Conservation (phyloP, 1,284 basidiomycete genomes). For the Malassezia equina region DNA sequence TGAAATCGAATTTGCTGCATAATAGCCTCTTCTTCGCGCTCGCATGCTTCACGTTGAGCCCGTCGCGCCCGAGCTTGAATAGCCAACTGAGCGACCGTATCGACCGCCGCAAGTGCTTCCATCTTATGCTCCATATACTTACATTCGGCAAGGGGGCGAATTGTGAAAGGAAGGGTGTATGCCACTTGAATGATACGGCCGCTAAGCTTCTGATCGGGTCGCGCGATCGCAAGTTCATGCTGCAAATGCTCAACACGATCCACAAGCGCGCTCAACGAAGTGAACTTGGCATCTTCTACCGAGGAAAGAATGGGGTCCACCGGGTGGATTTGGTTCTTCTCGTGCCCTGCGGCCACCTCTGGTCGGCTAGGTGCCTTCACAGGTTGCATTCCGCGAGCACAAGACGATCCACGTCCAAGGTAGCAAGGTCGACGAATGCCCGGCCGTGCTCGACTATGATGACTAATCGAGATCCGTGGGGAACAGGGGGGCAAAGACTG, state of each 20-base stretch:
- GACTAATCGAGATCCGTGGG: slow-evolving; percentile 24
- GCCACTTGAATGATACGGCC: slow-evolving; percentile 46
- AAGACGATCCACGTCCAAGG: background rate
- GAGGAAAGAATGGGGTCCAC: background rate
- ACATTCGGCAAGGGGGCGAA: slow-evolving; percentile 33
- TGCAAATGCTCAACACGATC: slow-evolving; percentile 31
- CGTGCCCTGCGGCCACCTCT: background rate
- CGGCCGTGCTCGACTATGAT: slow-evolving; percentile 5
- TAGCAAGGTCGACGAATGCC: background rate
- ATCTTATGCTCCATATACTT: slow-evolving; percentile 35
- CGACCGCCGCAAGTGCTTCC: slow-evolving; percentile 32
- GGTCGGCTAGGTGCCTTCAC: background rate
- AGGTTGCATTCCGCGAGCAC: background rate
- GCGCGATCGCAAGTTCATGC: slow-evolving; percentile 36
- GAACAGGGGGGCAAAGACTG: slow-evolving; percentile 35
- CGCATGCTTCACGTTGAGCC: slow-evolving; percentile 13
- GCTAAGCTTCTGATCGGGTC: slow-evolving; percentile 32
- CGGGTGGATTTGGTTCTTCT: background rate
- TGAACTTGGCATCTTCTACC: background rate
- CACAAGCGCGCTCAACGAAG: slow-evolving; percentile 18
- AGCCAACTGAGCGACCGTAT: slow-evolving; percentile 39
- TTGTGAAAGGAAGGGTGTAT: slow-evolving; percentile 44
- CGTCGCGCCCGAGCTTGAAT: slow-evolving; percentile 35
- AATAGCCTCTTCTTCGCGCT: background rate
- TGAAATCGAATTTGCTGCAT: background rate